Evolutionary conservation across 108 stramenopile genomes (phyloP).

Genomic region (Nitzschia inconspicua): DNA sequence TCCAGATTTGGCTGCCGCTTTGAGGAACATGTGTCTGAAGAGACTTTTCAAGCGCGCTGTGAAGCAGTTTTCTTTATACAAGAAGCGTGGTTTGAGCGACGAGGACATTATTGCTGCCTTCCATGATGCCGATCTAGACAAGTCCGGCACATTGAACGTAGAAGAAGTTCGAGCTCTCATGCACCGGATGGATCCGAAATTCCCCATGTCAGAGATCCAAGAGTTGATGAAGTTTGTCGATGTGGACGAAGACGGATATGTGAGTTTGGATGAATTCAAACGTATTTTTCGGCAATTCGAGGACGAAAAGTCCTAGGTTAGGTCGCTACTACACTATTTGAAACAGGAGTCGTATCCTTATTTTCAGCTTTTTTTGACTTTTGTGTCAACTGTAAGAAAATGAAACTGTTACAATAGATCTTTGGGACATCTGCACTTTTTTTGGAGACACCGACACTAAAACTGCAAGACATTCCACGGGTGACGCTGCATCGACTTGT

Average conservation of each 20-base stretch:
- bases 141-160: constrained; percentile 47
- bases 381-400: too few relatives aligned
- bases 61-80: constrained; percentile 49
- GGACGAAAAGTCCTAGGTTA: constrained; percentile 29
- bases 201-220: constrained; percentile 55
- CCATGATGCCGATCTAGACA: constrained; percentile 54
- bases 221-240: constrained; percentile 59
- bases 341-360: too few relatives aligned
- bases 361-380: too few relatives aligned
- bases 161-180: constrained; percentile 50
- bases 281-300: constrained; percentile 52
- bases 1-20: constrained; percentile 41
- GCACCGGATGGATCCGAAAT: constrained; percentile 38
- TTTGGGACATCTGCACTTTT: too few relatives aligned
- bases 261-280: constrained; percentile 49
- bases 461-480: too few relatives aligned
- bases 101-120: constrained; percentile 61
- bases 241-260: constrained; percentile 58
- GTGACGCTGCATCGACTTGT: too few relatives aligned
- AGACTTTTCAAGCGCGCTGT: constrained; percentile 64
- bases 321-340: too few relatives aligned
- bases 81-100: constrained; percentile 49
- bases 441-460: too few relatives aligned
- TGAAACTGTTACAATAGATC: too few relatives aligned
- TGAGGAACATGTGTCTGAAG: constrained; percentile 62